These are phyloP conservation scores for Globisporangium parvum DNA, from an alignment of 352 stramenopile species.

Conservation along the genomic window DNA sequence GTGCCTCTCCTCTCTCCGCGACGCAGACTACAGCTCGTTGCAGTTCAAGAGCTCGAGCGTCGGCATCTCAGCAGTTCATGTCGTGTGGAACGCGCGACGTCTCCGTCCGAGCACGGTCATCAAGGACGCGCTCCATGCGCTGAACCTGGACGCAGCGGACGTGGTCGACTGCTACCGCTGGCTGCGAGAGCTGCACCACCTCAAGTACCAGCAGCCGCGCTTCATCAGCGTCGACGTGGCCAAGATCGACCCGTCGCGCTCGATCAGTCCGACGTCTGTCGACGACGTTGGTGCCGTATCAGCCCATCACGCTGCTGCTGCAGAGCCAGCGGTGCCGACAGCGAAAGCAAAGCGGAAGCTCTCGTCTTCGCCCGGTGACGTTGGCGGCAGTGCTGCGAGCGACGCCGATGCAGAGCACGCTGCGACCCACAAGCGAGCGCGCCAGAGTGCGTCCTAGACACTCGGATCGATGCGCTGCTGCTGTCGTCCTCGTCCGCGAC, in stretches of 20 bases:
- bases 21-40: constrained; percentile 24
- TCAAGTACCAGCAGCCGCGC: constrained; percentile 15
- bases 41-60: constrained; percentile 30
- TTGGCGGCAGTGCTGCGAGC: not conserved
- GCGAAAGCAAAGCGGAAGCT: not conserved
- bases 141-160: constrained; percentile 17
- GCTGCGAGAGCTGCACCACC: constrained; percentile 21
- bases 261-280: constrained; percentile 34
- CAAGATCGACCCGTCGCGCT: constrained; percentile 26
- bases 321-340: not conserved
- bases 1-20: too few species aligned
- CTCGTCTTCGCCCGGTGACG: not conserved
- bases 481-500: not conserved
- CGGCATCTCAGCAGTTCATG: constrained; percentile 29
- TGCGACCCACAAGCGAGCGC: not conserved
- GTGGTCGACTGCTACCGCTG: constrained; percentile 32
- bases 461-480: not conserved
- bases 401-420: too few species aligned
- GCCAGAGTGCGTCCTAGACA: not conserved
- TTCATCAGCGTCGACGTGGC: constrained; percentile 36
- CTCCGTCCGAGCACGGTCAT: constrained; percentile 22
- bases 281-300: constrained; percentile 13
- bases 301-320: not conserved
- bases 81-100: constrained; percentile 27
- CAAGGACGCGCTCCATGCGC: constrained; percentile 23